phyloP scores from a whole-genome alignment of 2,329 filamentous ascomycete species.

The Thyridium curvatum region DNA sequence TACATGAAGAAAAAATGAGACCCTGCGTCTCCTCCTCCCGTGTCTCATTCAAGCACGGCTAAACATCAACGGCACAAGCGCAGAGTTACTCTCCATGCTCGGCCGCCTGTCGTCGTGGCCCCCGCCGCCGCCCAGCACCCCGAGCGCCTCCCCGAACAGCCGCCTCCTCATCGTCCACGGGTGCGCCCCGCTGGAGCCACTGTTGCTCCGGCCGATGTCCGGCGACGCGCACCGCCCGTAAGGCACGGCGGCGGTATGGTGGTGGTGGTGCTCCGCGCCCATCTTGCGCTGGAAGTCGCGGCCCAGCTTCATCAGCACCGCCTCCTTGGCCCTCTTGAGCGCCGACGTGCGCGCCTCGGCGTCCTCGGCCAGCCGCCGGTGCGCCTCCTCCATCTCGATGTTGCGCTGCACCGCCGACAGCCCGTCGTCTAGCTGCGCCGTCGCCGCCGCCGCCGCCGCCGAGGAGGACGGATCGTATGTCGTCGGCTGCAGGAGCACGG shows the following conservation, averaged over 20 bases:
- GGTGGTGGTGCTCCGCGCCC: conserved; percentile 6
- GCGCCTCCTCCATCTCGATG: conserved; percentile 48
- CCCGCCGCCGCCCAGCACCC: no score
- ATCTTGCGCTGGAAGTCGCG: conserved; percentile 35
- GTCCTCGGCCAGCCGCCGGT: conserved; percentile 51
- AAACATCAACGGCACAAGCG: conserved; percentile 55
- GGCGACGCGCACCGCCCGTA: conserved; percentile 4
- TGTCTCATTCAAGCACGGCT: conserved; percentile 39
- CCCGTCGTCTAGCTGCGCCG: conserved; percentile 27
- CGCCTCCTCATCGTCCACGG: conserved; percentile 31
- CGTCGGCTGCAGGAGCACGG: conserved; percentile 48
- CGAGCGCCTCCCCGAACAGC: conserved; percentile 24
- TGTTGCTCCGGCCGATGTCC: conserved; percentile 17
- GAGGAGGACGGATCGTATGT: conserved; percentile 42
- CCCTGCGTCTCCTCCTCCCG: no score
- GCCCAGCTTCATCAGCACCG: conserved; percentile 52
- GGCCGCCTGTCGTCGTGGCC: conserved; percentile 21
- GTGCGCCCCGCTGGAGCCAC: conserved; percentile 16
- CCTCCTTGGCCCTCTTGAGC: conserved; percentile 52
- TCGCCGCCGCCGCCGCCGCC: conserved; percentile 21
- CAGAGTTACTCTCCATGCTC: conserved; percentile 44
- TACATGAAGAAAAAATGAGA: no score
- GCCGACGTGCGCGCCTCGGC: conserved; percentile 46
- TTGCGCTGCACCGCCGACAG: conserved; percentile 54
- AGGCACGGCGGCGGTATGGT: conserved; percentile 8